Percentiles rank a stretch among this genome's conserved stretches.
These are phyloP conservation scores for Lentinula guzmanii DNA, from an alignment of 768 basidiomycete genomes.

Conservation along the genomic window DNA sequence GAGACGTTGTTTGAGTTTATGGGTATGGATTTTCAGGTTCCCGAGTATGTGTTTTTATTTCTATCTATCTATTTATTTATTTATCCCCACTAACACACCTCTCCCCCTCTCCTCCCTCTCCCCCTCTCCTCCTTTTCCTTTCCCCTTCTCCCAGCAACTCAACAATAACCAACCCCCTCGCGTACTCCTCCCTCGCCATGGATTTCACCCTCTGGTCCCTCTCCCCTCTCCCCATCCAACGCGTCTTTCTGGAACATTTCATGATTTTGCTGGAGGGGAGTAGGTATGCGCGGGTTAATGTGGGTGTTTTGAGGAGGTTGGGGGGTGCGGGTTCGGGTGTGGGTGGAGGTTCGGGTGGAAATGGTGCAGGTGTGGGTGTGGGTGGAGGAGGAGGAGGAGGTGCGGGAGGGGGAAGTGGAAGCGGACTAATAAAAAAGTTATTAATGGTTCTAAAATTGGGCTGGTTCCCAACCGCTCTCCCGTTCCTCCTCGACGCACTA, in stretches of 20 bases:
- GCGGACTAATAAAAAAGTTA: constrained; percentile 67
- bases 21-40: constrained; percentile 76
- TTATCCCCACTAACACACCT: too few species aligned
- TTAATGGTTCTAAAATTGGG: constrained; percentile 79
- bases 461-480: constrained; percentile 43
- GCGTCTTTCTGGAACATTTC: constrained; percentile 78
- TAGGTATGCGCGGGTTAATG: constrained; percentile 72
- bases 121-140: too few species aligned
- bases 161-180: constrained; percentile 74
- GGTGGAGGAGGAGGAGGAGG: constrained; percentile 2
- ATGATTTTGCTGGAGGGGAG: constrained; percentile 65
- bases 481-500: constrained; percentile 53
- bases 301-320: constrained; percentile 17
- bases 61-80: too few species aligned
- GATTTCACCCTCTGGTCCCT: constrained; percentile 89
- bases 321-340: too few species aligned
- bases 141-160: constrained; percentile 58
- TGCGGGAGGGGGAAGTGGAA: constrained; percentile 33
- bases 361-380: too few species aligned
- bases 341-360: too few species aligned
- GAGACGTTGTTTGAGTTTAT: constrained; percentile 83
- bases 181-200: constrained; percentile 78
- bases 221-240: constrained; percentile 67
- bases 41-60: constrained; percentile 52
- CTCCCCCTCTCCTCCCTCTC: too few species aligned